Evolutionary conservation across 129 eudicot species (phyloP), one percentile per base, ranked within the genome.

Genomic region (Artemisia tridentata): DNA sequence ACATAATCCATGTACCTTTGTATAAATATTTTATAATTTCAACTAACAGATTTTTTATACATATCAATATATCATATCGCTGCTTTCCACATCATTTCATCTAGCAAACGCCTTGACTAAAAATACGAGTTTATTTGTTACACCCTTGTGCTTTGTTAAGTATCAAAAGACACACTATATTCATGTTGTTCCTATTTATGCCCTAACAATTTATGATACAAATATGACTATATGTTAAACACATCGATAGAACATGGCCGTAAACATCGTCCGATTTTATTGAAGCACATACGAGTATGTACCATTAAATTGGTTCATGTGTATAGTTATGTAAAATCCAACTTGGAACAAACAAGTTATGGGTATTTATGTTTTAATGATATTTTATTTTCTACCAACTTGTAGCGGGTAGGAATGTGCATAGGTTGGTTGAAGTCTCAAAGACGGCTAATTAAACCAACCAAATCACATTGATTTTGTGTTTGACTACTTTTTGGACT

Each of bases 21-120:
- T 38, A 38, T 38, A 7, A 38, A 38, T 1, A 38, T 7, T 38
- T 34, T 34, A 34, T 29, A 29, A 29, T 5, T 34, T 34, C 43
- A 34, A 7, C 43, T 34, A 34, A 7, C 7, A 34, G 9, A 34
- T 34, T 34, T 34, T 38, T 38, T 38, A 38, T 38, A 38, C 9
- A 5, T 38, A 34, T 13, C 56, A 69, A 41, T 34, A 12, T 8
- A 13, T 23, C 34, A 68, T 43, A 16, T 60, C 62, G 38, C 61
- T 31, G 56, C 77, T 62, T 73, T 73, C 63, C 70, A 73, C 61
- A 10, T 73, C 77, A 73, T 62, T 62, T 55, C 68, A 34, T 62
- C 70, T 73, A 63, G 70, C 61, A 38, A 72, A 48, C 11, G 77
- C 51, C 12, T 72, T 62, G 77, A 73, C 45, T 16, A 43, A 23